Evolutionary conservation across 768 basidiomycete species (phyloP).

Genomic region (Suillus variegatus): DNA sequence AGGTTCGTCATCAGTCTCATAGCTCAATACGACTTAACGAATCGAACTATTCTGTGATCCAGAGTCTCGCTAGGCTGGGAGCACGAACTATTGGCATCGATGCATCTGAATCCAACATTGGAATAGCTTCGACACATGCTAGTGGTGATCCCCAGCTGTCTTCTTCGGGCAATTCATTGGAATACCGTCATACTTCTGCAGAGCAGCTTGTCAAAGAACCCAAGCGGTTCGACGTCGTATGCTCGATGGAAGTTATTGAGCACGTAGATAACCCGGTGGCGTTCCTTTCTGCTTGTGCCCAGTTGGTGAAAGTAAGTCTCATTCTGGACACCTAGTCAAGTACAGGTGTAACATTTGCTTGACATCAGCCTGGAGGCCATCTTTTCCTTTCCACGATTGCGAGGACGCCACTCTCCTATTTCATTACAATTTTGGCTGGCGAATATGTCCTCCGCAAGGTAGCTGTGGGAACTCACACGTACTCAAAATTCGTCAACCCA

Average conservation of each 20-base stretch:
- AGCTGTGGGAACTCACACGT: conserved; percentile 86
- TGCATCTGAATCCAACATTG: conserved; percentile 85
- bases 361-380: conserved; percentile 87
- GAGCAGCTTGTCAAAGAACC: conserved; percentile 69
- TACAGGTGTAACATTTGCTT: not conserved
- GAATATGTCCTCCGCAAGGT: conserved; percentile 84
- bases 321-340: not conserved
- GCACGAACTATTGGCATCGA: conserved; percentile 91
- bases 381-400: conserved; percentile 95
- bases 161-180: conserved; percentile 39
- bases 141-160: conserved; percentile 67
- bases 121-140: conserved; percentile 83
- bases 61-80: conserved; percentile 89
- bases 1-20: conserved; percentile 51
- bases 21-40: conserved; percentile 1
- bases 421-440: conserved; percentile 74
- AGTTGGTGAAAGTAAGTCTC: conserved; percentile 78
- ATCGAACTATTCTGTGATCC: conserved; percentile 7
- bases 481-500: conserved; percentile 87
- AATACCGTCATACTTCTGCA: conserved; percentile 73
- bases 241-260: conserved; percentile 97
- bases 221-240: conserved; percentile 85
- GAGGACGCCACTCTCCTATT: conserved; percentile 73
- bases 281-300: conserved; percentile 81
- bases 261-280: conserved; percentile 91